A percentile compares a stretch with the other conserved stretches of the same genome.
phyloP scores from a whole-genome alignment of 2,329 filamentous ascomycete genomes.

The Trichocomaceae sp. region DNA sequence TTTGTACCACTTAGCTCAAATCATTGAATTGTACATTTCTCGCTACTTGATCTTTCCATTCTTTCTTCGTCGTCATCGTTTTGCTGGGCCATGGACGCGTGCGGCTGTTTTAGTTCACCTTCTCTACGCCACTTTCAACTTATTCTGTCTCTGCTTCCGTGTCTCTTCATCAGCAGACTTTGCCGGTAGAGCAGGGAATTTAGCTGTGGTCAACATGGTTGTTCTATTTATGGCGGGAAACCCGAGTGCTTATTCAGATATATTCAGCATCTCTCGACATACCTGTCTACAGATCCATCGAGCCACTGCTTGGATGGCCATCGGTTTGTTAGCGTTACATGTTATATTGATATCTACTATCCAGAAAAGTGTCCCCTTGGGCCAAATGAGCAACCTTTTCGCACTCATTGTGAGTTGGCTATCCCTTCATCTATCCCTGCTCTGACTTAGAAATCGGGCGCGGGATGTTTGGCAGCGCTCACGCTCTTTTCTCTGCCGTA shows the following conservation, averaged over 20 bases:
- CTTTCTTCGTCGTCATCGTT: constrained; percentile 16
- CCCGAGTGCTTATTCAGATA: too few relatives aligned
- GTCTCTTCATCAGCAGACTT: neutral
- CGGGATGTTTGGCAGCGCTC: neutral
- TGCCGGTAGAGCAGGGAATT: constrained; percentile 14
- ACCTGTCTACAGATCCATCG: constrained; percentile 17
- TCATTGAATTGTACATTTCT: neutral
- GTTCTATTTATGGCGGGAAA: too few relatives aligned
- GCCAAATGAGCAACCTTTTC: too few relatives aligned
- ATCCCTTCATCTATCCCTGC: too few relatives aligned
- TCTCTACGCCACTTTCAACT: neutral
- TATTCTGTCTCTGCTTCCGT: neutral
- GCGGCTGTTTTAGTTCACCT: constrained; percentile 13
- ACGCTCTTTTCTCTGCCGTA: constrained; percentile 14
- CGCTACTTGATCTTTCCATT: constrained; percentile 15
- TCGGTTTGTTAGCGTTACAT: constrained; percentile 17
- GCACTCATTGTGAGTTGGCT: too few relatives aligned
- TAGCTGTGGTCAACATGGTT: constrained; percentile 18
- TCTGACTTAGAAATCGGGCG: too few relatives aligned
- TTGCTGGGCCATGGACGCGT: constrained; percentile 17
- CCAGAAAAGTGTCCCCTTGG: too few relatives aligned
- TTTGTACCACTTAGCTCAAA: neutral
- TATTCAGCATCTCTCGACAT: constrained; percentile 15
- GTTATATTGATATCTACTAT: constrained; percentile 5
- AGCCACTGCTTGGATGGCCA: constrained; percentile 19